Evolutionary conservation across 176 grass and related monocot species (phyloP).

Genomic region (Raddia guianensis): DNA sequence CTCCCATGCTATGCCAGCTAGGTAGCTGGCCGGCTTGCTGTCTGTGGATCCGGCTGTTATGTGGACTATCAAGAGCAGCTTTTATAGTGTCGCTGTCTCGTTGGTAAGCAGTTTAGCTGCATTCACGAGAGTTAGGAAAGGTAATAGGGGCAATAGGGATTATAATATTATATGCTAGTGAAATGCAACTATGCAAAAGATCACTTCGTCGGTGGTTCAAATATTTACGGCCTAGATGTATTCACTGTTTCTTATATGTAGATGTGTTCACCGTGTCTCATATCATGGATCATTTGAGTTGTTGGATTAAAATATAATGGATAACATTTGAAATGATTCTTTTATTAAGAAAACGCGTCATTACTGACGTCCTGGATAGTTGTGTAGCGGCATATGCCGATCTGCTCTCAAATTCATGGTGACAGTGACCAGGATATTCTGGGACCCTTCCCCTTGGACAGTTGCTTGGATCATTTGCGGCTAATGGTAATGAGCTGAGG

Average conservation of each 20-base stretch:
- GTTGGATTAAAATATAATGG: no score
- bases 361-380: not conserved
- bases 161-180: no score
- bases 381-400: not conserved
- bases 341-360: no score
- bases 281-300: no score
- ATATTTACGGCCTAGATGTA: no score
- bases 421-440: not conserved
- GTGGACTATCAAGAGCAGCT: not conserved
- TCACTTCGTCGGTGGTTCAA: no score
- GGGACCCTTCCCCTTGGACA: no score
- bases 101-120: not conserved
- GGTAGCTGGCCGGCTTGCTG: not conserved
- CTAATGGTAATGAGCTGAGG: not conserved
- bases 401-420: not conserved
- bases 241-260: no score
- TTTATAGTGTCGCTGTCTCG: constrained; percentile 26
- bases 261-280: no score
- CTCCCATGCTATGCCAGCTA: constrained; percentile 16
- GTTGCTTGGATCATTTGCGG: not conserved
- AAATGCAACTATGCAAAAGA: no score
- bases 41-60: not conserved
- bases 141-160: no score
- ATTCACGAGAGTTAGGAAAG: not conserved
- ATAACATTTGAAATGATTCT: no score